These are phyloP conservation scores for Cantharellus cinnabarinus DNA, from an alignment of 768 basidiomycete species.

Conservation along the genomic window DNA sequence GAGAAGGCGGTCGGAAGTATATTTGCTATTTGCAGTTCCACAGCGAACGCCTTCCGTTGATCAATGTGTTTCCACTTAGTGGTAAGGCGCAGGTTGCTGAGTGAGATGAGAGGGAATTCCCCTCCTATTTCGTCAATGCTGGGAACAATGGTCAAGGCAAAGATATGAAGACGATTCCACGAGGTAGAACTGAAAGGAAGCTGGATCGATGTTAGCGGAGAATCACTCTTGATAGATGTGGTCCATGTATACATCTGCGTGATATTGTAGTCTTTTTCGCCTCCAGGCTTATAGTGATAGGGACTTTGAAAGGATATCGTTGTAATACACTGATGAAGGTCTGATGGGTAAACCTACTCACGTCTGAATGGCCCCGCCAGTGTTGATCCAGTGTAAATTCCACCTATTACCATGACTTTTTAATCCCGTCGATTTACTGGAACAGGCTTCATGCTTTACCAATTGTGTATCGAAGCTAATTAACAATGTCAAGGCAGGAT, in stretches of 20 bases:
- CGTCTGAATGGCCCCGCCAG: conserved; percentile 9
- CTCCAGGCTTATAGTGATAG: conserved; percentile 7
- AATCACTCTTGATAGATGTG: conserved; percentile 14
- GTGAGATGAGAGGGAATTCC: not conserved
- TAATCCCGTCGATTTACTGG: not conserved
- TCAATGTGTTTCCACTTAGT: conserved; percentile 8
- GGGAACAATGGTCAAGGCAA: conserved; percentile 9
- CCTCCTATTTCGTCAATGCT: conserved; percentile 1
- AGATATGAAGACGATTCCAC: conserved; percentile 18
- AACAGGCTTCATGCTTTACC: not conserved
- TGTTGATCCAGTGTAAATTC: conserved; percentile 12
- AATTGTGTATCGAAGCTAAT: conserved; percentile 9
- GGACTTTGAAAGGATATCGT: conserved; percentile 6
- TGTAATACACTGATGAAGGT: not conserved
- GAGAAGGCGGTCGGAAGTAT: conserved; percentile 20
- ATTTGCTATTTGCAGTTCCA: conserved; percentile 34
- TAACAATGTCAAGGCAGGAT: not conserved
- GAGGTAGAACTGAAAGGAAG: conserved; percentile 18
- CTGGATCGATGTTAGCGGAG: conserved; percentile 25
- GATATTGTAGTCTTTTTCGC: conserved; percentile 9
- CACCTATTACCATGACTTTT: conserved; percentile 4
- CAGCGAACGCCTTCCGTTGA: conserved; percentile 9
- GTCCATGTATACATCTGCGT: conserved; percentile 12
- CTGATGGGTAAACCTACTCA: not conserved
- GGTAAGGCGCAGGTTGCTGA: conserved; percentile 3